Conservation (phyloP, 768 basidiomycete genomes). For the Mycena latifolia region DNA sequence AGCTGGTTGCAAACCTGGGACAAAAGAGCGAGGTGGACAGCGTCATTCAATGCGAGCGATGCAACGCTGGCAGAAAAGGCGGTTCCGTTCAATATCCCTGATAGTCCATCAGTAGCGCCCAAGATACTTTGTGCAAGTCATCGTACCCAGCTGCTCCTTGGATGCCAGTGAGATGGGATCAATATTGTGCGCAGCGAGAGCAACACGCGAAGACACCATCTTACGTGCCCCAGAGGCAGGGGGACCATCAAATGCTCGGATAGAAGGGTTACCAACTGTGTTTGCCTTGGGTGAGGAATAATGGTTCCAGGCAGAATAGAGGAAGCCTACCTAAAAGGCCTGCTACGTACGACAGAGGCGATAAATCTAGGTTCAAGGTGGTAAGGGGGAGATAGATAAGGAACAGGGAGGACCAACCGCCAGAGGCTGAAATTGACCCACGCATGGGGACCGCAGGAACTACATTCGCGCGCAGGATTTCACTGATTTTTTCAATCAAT, state of each 20-base stretch:
- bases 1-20: no score
- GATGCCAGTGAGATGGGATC: conserved; percentile 70
- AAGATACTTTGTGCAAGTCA: not conserved
- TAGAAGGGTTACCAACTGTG: conserved; percentile 69
- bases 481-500: conserved; percentile 77
- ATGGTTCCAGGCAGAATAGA: not conserved
- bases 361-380: conserved; percentile 40
- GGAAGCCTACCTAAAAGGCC: conserved; percentile 64
- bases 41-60: conserved; percentile 78
- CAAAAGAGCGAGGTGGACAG: conserved; percentile 69
- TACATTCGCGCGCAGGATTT: conserved; percentile 72
- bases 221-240: conserved; percentile 60
- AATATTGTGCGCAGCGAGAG: conserved; percentile 65
- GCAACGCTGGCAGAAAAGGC: conserved; percentile 82
- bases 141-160: conserved; percentile 72
- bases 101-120: not conserved
- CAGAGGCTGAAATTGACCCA: conserved; percentile 83
- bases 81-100: conserved; percentile 75
- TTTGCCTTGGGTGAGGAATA: not conserved
- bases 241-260: conserved; percentile 73
- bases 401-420: conserved; percentile 57
- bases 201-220: conserved; percentile 64
- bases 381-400: conserved; percentile 18
- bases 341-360: conserved; percentile 73
- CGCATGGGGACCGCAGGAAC: conserved; percentile 84